Base-by-base conservation (phyloP, 1,284 basidiomycete species). In the Taiwanofungus camphoratus region DNA sequence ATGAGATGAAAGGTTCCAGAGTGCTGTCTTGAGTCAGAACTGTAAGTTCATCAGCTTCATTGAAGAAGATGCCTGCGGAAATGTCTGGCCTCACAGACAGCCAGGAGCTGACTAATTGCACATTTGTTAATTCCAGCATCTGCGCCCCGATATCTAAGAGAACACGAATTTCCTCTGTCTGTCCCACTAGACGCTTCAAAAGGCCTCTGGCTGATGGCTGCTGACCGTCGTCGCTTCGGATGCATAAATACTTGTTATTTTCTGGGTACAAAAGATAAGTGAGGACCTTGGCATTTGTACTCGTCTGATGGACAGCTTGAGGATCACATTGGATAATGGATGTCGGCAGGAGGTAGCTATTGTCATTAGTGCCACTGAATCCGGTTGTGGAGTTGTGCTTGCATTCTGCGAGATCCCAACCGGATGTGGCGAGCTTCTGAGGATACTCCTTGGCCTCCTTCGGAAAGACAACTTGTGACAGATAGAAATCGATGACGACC, bases 321-420 rank as follows among this genome's bases (percentile, higher is more conserved):
- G 64, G 64, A 44, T 77, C 72, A 0, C 50, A 42, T 41, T 78
- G 76, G 0, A 47, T 51, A 34, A 78, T 72, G 1, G 69, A 68
- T 0, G 62, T 61, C 0, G 76, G 76, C 2, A 77, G 57, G 1
- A 79, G 55, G 44, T 74, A 69, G 32, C 58, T 62, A 24, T 69
- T 69, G 49, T 78, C 76, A 38, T 79, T 78, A 1, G 76, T 78
- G 7, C 77, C 77, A 34, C 74, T 78, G 51, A 79, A 79, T 0
- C 77, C 77, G 3, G 73, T 78, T 3, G 59, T 69, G 11, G 65
- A 21, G 24, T 66, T 59, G 1, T 31, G 32, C 40, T 60, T 68
- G 5, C 43, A 42, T 44, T 69, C 66, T 0, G 70, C 75, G 29
- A 79, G 54, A 58, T 79, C 76, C 76, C 77, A 79, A 0, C 66